Percentiles rank a stretch among this genome's conserved stretches.
Conservation (phyloP, 352 stramenopile genomes). For the Thalassiosira livingstoniorum region DNA sequence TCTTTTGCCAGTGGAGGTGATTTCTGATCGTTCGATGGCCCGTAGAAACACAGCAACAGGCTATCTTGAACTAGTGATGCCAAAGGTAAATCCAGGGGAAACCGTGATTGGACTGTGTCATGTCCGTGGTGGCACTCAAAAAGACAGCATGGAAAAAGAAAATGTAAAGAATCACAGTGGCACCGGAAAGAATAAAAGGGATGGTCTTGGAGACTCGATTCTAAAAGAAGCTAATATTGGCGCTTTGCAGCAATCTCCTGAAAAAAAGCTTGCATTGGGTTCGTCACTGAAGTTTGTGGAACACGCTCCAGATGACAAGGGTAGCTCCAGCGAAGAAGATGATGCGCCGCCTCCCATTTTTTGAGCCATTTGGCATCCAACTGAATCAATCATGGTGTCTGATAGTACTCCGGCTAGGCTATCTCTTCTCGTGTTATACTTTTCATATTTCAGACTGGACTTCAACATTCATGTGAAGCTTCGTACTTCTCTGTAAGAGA, state of each 20-base stretch:
- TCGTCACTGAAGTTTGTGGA: too few species aligned
- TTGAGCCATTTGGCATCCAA: too few species aligned
- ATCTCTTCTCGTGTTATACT: not conserved
- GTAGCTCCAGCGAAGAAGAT: slow-evolving; percentile 16
- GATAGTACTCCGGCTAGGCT: not conserved
- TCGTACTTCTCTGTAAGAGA: too few species aligned
- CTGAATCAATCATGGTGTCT: too few species aligned
- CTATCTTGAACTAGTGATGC: slow-evolving; percentile 85
- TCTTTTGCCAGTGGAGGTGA: slow-evolving; percentile 79
- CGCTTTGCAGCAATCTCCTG: slow-evolving; percentile 13
- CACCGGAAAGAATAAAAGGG: slow-evolving; percentile 22
- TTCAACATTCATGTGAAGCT: too few species aligned
- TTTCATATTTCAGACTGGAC: too few species aligned
- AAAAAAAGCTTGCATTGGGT: too few species aligned
- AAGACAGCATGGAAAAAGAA: slow-evolving; percentile 4
- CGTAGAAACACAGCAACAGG: slow-evolving; percentile 72
- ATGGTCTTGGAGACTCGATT: slow-evolving; percentile 31
- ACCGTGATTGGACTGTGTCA: slow-evolving; percentile 29
- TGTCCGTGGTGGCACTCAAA: slow-evolving; percentile 11
- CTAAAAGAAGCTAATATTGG: slow-evolving; percentile 30
- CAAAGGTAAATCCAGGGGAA: slow-evolving; percentile 74
- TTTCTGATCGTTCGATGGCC: slow-evolving; percentile 64
- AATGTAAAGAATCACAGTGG: not conserved
- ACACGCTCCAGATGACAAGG: not conserved
- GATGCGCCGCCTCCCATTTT: slow-evolving; percentile 41